Evolutionary conservation across 1,284 basidiomycete species (phyloP).

Genomic region (Trichosporon sp.): DNA sequence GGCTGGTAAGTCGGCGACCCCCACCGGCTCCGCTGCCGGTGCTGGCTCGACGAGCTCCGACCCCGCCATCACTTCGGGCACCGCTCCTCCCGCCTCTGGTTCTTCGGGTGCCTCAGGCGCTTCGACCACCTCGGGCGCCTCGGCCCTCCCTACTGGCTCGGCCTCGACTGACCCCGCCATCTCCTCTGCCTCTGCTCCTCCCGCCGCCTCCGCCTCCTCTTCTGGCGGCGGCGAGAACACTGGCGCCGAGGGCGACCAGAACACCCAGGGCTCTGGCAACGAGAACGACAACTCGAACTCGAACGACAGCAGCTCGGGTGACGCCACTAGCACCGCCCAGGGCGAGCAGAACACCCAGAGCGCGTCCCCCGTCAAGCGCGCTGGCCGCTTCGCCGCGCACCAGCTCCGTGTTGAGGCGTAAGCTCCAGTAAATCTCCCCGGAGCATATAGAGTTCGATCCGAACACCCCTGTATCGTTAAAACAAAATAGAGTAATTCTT

Average conservation of each 20-base stretch:
- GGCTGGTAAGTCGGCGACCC: background rate
- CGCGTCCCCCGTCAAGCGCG: background rate
- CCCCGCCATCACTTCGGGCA: constrained; percentile 13
- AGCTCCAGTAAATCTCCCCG: no score
- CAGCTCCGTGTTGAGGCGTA: background rate
- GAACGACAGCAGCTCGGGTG: background rate
- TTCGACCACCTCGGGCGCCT: no score
- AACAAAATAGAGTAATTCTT: background rate
- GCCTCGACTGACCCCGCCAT: background rate
- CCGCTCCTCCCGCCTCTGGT: background rate
- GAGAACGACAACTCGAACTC: background rate
- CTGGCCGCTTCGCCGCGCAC: constrained; percentile 8
- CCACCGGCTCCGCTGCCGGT: background rate
- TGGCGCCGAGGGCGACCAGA: background rate
- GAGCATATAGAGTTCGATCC: background rate
- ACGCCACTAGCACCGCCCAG: background rate
- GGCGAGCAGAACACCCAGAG: constrained; percentile 1
- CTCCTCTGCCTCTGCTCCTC: background rate
- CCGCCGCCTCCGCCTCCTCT: background rate
- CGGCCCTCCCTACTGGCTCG: no score
- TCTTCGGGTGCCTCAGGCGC: no score
- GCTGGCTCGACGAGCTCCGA: background rate
- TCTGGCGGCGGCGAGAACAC: background rate
- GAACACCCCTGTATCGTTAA: constrained; percentile 11
- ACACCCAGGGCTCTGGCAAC: background rate